A percentile compares a stretch with the other conserved stretches of the same genome.
These are phyloP conservation scores for Trichoderma endophyticum DNA, from an alignment of 2,329 filamentous ascomycete genomes.

Conservation along the genomic window DNA sequence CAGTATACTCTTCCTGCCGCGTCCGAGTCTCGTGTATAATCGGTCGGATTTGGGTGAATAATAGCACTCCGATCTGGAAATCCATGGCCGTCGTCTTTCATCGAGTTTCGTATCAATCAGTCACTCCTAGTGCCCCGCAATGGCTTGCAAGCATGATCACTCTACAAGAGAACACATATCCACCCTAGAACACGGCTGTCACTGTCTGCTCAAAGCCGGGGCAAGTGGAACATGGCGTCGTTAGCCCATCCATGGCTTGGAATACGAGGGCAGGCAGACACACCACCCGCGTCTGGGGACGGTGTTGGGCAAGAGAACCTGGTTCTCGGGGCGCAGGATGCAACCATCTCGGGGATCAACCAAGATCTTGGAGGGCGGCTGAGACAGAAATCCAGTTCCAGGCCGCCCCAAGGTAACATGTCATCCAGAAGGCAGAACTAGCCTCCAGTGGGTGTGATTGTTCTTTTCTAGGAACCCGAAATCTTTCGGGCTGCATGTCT, in stretches of 20 bases:
- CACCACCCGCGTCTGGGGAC: neutral
- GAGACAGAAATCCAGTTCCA: neutral
- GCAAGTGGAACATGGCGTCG: neutral
- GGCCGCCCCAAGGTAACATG: neutral
- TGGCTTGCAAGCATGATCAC: neutral
- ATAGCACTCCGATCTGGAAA: neutral
- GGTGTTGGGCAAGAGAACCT: neutral
- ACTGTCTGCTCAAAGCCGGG: neutral
- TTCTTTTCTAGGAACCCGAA: neutral
- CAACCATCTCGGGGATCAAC: neutral
- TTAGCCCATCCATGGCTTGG: neutral
- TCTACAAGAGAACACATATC: neutral
- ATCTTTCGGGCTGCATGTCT: neutral
- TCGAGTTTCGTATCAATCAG: neutral
- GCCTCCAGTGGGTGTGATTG: neutral
- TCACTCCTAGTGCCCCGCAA: neutral
- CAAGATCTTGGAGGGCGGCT: neutral
- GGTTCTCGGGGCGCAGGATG: neutral
- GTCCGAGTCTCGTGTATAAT: neutral
- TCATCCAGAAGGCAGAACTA: neutral
- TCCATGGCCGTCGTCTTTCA: neutral
- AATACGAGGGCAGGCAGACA: neutral
- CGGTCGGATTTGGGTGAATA: neutral
- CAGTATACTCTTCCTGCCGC: neutral
- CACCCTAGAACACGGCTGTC: neutral